A percentile compares a stretch with the other conserved stretches of the same genome.
Conservation (phyloP, 2,329 filamentous ascomycete genomes). For the Hypoxylon sp. region DNA sequence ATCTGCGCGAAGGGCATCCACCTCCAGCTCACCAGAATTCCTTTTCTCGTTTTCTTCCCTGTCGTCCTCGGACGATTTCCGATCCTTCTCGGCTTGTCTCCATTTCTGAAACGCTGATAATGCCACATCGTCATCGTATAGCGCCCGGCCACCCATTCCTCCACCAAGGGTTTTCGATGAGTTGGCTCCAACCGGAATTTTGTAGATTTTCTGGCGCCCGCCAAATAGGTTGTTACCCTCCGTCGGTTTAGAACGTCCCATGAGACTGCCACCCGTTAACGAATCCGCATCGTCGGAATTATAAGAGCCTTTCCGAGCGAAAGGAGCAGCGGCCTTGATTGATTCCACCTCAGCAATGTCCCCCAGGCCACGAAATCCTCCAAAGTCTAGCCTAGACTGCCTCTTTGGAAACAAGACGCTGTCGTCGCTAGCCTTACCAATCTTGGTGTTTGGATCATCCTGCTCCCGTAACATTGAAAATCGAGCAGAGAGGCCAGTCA, state of each 20-base stretch:
- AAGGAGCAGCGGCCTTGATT: conserved; percentile 72
- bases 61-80: conserved; percentile 60
- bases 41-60: conserved; percentile 58
- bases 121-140: conserved; percentile 91
- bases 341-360: conserved; percentile 96
- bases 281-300: conserved; percentile 78
- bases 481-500: conserved; percentile 93
- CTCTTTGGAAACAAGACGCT: conserved; percentile 89
- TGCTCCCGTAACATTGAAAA: conserved; percentile 98
- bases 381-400: conserved; percentile 84
- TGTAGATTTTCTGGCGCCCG: conserved; percentile 95
- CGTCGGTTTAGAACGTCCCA: conserved; percentile 84
- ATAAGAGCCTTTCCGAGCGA: conserved; percentile 75
- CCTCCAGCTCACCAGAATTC: conserved; percentile 45
- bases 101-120: conserved; percentile 87
- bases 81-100: conserved; percentile 72
- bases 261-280: conserved; percentile 76
- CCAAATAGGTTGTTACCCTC: conserved; percentile 96
- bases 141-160: conserved; percentile 74
- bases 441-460: conserved; percentile 88
- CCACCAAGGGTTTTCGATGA: conserved; percentile 61
- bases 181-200: conserved; percentile 73
- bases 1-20: conserved; percentile 60
- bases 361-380: conserved; percentile 70
- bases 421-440: conserved; percentile 96